These are phyloP conservation scores for Kodamaea alishanica DNA, from an alignment of 1,139 yeast genomes.

Conservation along the genomic window DNA sequence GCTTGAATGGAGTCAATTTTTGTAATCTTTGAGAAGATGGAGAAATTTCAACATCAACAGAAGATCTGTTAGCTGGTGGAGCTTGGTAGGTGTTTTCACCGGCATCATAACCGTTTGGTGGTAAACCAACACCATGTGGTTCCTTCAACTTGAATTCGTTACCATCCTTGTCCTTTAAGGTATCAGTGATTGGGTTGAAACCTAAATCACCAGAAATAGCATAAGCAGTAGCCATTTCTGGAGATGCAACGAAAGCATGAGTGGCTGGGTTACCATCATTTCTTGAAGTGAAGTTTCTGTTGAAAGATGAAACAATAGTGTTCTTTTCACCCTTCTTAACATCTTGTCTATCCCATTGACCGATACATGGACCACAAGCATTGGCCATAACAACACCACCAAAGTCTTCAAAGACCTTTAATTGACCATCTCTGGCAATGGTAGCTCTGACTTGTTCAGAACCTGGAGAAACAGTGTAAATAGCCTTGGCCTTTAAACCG, in stretches of 20 bases:
- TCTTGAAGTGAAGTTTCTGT: conserved; percentile 98
- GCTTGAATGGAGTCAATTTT: conserved; percentile 47
- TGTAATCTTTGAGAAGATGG: conserved; percentile 73
- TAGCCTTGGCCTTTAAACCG: conserved; percentile 86
- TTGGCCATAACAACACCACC: conserved; percentile 97
- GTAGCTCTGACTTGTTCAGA: conserved; percentile 99
- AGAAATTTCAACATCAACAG: conserved; percentile 70
- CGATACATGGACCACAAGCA: conserved; percentile 99
- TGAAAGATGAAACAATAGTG: conserved; percentile 97
- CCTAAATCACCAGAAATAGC: conserved; percentile 97
- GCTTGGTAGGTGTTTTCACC: conserved; percentile 98
- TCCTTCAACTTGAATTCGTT: conserved; percentile 90
- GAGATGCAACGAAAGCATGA: conserved; percentile 97
- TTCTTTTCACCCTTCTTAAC: conserved; percentile 96
- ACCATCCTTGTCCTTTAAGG: conserved; percentile 90
- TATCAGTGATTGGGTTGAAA: conserved; percentile 96
- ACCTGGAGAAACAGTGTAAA: conserved; percentile 97
- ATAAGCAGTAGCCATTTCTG: conserved; percentile 94
- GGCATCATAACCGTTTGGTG: conserved; percentile 85
- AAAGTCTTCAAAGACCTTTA: conserved; percentile 81
- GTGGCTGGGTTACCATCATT: conserved; percentile 99
- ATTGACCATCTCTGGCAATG: conserved; percentile 94
- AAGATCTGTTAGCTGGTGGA: conserved; percentile 85
- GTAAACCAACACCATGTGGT: conserved; percentile 93
- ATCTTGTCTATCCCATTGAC: conserved; percentile 99